phyloP scores from a whole-genome alignment of 2,329 filamentous ascomycete genomes.

The Colletotrichum falcatum region DNA sequence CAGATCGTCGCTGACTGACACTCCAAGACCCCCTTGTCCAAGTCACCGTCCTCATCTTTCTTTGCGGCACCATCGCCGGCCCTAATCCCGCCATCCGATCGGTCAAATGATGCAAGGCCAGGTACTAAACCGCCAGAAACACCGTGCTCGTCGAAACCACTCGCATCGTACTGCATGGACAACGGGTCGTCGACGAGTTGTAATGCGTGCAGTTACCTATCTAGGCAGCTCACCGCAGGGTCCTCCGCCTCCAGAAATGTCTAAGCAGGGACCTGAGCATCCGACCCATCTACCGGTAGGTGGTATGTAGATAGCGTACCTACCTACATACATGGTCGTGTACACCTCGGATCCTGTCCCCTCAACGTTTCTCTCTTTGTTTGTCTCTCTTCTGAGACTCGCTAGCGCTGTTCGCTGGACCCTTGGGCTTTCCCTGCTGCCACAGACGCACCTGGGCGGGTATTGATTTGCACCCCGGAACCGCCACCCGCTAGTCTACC shows the following conservation, averaged over 20 bases:
- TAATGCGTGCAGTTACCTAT: not conserved
- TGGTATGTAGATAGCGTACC: too few species aligned
- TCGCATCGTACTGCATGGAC: not conserved
- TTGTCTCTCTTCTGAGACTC: not conserved
- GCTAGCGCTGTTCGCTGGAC: slow-evolving; percentile 27
- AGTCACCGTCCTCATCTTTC: slow-evolving; percentile 20
- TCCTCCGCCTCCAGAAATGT: slow-evolving; percentile 18
- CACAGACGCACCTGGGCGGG: slow-evolving; percentile 15
- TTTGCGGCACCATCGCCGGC: slow-evolving; percentile 28
- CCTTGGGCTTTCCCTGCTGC: slow-evolving; percentile 17
- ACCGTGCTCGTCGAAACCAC: not conserved
- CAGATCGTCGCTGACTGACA: slow-evolving; percentile 35
- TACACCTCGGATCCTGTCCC: slow-evolving; percentile 21
- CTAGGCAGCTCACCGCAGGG: slow-evolving; percentile 29
- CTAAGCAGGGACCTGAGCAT: slow-evolving; percentile 36
- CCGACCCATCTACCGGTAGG: too few species aligned
- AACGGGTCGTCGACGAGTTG: not conserved
- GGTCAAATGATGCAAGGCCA: slow-evolving; percentile 28
- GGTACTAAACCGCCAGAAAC: not conserved
- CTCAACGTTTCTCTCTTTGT: not conserved
- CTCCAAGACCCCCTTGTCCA: slow-evolving; percentile 28
- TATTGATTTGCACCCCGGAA: slow-evolving; percentile 13
- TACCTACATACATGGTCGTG: too few species aligned
- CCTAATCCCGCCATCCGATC: slow-evolving; percentile 16
- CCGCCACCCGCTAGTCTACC: slow-evolving; percentile 18